Base-by-base conservation (phyloP, 495 filamentous ascomycete genomes). In the Penicillium waksmanii region DNA sequence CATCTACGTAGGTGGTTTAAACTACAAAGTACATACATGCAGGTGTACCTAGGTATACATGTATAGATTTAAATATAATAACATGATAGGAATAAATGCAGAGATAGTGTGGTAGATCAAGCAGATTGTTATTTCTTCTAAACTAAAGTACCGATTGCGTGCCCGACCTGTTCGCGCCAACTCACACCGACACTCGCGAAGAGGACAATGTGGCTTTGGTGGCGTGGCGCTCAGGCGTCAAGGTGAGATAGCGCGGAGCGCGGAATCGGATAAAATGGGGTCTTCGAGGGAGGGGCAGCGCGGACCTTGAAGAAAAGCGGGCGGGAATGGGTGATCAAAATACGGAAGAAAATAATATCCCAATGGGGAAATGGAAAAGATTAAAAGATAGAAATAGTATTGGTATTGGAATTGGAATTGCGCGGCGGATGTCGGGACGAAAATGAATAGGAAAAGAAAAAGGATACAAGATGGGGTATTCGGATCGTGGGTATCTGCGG, bases 401-500 rank as follows among this genome's bases (percentile, higher is more conserved):
- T 40, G 42, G 17, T 18, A 18, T n/a, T 48, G 13, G 17, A 9
- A 48, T 11, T 50, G 46, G 46, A 23, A 38, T 31, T 50, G 9
- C 2, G 53, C 40, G 43, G 19, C 25, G 47, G 53, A 55, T 54
- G 51, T 64, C 55, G 64, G 64, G 38, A 51, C 62, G 64, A 66
- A 61, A 67, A 67, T 56, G 33, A 56, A 53, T 56, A 67, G 56
- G 62, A 34, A 53, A 11, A 33, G 21, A 21, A 34, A 53, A 11
- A 40, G 17, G 46, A 48, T 68, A 67, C 57, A 70, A 55, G 52
- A 70, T 49, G 43, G 62, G 62, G 60, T 57, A 62, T 67, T 61
- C 57, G 53, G 53, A 44, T 44, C 48, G 61, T 60, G 66, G 57
- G 64, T 67, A 67, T 67, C 64, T 55, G 44, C 52, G 15, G 15